Evolutionary conservation across 1,284 basidiomycete genomes (phyloP).

Genomic region (Cronartium quercuum): DNA sequence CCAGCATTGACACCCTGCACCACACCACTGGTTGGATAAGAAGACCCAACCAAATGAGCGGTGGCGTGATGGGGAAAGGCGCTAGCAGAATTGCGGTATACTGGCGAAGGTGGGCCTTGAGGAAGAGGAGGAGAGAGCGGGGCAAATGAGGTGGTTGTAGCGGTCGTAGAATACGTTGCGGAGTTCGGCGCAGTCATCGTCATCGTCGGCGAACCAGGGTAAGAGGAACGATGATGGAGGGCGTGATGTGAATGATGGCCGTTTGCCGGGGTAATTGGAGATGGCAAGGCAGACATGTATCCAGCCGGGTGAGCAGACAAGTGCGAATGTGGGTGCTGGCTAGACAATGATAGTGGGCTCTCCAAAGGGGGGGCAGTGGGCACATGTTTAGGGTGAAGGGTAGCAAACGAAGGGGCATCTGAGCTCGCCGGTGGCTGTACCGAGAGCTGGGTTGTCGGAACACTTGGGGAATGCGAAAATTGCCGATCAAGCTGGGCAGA

Average conservation of each 20-base stretch:
- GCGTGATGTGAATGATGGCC: background rate
- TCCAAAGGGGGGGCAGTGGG: background rate
- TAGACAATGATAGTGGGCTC: background rate
- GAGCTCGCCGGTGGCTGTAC: background rate
- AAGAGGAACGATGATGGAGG: slow-evolving; percentile 3
- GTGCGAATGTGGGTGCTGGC: background rate
- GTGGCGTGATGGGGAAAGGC: slow-evolving; percentile 10
- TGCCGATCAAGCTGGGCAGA: slow-evolving; percentile 1
- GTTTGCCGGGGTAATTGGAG: background rate
- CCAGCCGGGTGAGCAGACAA: background rate
- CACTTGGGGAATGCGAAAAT: slow-evolving; percentile 2
- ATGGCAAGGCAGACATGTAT: slow-evolving; percentile 15
- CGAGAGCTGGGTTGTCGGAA: background rate
- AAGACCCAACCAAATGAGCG: background rate
- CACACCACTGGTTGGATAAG: slow-evolving; percentile 1
- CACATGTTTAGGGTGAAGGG: background rate
- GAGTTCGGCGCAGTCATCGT: slow-evolving; percentile 16
- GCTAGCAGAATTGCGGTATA: background rate
- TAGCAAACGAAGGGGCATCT: background rate
- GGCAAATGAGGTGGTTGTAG: background rate
- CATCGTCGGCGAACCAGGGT: slow-evolving; percentile 22
- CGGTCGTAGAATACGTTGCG: slow-evolving; percentile 6
- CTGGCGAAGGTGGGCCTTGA: background rate
- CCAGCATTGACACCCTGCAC: background rate
- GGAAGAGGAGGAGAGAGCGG: background rate